Percentiles rank a stretch among this genome's conserved stretches.
Conservation (phyloP, 2,329 filamentous ascomycete species). For the Claviceps sp. region DNA sequence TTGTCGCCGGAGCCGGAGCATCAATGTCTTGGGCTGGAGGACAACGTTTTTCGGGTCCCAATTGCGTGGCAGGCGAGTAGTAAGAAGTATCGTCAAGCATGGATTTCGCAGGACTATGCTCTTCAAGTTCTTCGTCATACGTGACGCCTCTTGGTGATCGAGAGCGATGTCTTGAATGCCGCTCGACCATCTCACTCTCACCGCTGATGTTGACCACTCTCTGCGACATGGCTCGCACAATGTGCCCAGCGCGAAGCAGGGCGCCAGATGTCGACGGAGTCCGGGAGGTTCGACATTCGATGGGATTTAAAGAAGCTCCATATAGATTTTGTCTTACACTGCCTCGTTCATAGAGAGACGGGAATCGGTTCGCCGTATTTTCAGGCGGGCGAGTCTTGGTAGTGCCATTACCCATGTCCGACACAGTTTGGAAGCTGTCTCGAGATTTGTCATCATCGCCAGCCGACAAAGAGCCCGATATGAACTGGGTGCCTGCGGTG, state of each 20-base stretch:
- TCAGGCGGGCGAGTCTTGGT: constrained; percentile 38
- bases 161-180: constrained; percentile 49
- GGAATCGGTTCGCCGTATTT: constrained; percentile 38
- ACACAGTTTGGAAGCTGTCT: constrained; percentile 45
- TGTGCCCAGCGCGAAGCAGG: constrained; percentile 56
- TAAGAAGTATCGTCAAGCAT: constrained; percentile 37
- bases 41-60: constrained; percentile 31
- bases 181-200: constrained; percentile 72
- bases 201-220: constrained; percentile 96
- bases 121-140: constrained; percentile 14
- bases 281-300: constrained; percentile 41
- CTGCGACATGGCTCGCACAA: constrained; percentile 81
- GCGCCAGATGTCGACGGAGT: constrained; percentile 52
- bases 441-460: constrained; percentile 28
- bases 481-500: constrained; percentile 41
- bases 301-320: constrained; percentile 41
- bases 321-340: constrained; percentile 38
- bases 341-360: constrained; percentile 37
- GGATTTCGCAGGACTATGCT: constrained; percentile 15
- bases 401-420: constrained; percentile 42
- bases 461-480: constrained; percentile 33
- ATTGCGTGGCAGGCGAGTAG: constrained; percentile 31
- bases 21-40: constrained; percentile 4
- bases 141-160: constrained; percentile 37
- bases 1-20: constrained; percentile 8